Evolutionary conservation across 2,329 filamentous ascomycete genomes (phyloP), one percentile per base, ranked within the genome.

Genomic region (Colletotrichum lini): DNA sequence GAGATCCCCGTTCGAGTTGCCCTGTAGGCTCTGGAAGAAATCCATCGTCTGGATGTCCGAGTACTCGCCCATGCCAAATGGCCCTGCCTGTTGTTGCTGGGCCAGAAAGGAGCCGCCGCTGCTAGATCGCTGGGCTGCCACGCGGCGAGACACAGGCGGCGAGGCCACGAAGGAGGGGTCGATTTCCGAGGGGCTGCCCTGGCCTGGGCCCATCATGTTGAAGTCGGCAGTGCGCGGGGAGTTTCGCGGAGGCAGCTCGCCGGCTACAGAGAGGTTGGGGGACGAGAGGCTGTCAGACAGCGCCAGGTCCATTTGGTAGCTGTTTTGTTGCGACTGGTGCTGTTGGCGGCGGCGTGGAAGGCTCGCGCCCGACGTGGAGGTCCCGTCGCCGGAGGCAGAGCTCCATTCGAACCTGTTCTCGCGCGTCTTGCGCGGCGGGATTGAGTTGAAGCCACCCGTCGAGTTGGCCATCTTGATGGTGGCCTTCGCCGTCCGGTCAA

Each of bases 381-480:
- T 71, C 44, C 60, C 74, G 57, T 78, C 79, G 59, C 76, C 76
- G 52, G 74, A 74, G 23, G 56, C 57, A 16, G 77, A 74, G 49
- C 74, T 73, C 80, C 80, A 81, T 59, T 81, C 79, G 40, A 76
- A 73, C 1, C 65, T 59, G 42, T 58, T 63, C 47, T 74, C 73
- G 40, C 65, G 72, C 30, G 49, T 42, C 52, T 71, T 71, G n/a
- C 73, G 66, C 21, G 50, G 66, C 0, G 67, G 67, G 15, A 71
- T 71, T 26, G 71, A 65, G 13, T 93, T 94, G 74, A 97, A 97
- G 0, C 94, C 94, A 21, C 93, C 95, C 1, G 92, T 96, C 2
- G 93, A 94, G 79, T 95, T 92, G 75, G 94, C 95, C 95, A 98
- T 98, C 79, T 96, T 94, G 60, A 98, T 93, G 0, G 96, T 98